phyloP scores from a whole-genome alignment of 441 rosid genomes.

The Populus tomentosa region DNA sequence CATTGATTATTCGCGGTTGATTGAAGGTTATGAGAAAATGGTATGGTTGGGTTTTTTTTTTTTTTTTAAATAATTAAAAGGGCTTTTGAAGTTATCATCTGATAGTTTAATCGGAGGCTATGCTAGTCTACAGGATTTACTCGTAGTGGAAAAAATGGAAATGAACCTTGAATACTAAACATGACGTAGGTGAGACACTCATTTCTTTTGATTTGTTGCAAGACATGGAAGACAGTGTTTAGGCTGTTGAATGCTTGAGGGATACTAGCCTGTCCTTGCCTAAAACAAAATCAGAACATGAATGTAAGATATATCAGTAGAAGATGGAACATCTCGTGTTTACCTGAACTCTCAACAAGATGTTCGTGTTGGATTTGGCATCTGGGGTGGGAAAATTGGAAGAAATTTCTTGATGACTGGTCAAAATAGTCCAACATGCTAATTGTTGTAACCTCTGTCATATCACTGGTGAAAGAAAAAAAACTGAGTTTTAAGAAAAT shows the following conservation, averaged over 20 bases:
- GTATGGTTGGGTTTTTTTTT: conserved; percentile 22
- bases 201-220: not conserved
- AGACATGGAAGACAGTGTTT: not conserved
- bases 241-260: not conserved
- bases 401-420: not conserved
- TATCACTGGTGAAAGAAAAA: not conserved
- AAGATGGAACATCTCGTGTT: not conserved
- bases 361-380: not conserved
- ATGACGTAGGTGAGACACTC: not conserved
- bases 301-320: not conserved
- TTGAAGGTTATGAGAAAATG: conserved; percentile 71
- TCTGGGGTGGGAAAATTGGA: not conserved
- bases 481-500: not conserved
- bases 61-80: no score
- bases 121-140: not conserved
- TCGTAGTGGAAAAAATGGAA: not conserved
- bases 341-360: not conserved
- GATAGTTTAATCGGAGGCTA: not conserved
- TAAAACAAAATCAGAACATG: not conserved
- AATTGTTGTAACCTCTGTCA: not conserved
- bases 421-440: not conserved
- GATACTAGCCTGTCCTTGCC: not conserved
- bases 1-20: conserved; percentile 55
- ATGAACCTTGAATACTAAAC: not conserved
- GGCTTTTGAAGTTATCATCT: not conserved